Evolutionary conservation across 176 grass and related monocot species (phyloP).

Genomic region (Saccharum spontaneum): DNA sequence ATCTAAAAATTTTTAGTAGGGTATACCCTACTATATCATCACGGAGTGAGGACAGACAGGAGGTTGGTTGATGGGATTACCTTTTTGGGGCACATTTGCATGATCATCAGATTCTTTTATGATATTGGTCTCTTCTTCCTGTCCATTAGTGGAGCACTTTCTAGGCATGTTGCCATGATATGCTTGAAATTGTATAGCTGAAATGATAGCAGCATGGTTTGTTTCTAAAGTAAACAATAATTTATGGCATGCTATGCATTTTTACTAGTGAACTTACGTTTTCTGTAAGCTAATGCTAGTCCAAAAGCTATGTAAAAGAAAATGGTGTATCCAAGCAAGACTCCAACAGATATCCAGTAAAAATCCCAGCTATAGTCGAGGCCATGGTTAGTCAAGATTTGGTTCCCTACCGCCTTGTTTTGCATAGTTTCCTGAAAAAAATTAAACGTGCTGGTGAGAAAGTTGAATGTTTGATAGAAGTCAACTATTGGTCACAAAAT

Average conservation of each 20-base stretch:
- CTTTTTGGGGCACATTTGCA: neutral
- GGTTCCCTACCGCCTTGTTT: neutral
- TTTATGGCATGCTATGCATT: neutral
- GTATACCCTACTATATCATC: no score
- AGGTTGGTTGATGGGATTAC: neutral
- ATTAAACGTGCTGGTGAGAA: neutral
- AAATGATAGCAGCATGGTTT: neutral
- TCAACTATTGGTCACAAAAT: no score
- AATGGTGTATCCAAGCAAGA: conserved; percentile 44
- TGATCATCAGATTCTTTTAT: neutral
- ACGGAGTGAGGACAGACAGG: neutral
- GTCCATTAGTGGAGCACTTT: neutral
- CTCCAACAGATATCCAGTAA: conserved; percentile 67
- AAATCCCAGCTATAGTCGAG: conserved; percentile 38
- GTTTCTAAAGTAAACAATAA: neutral
- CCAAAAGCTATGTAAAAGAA: conserved; percentile 55
- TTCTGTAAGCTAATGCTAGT: conserved; percentile 53
- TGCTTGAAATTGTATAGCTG: neutral
- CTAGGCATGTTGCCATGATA: neutral
- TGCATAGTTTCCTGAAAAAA: conserved; percentile 18
- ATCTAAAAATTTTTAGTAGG: no score
- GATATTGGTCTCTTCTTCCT: neutral
- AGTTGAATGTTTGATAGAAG: neutral
- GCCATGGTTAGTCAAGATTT: neutral
- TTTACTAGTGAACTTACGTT: conserved; percentile 25